A percentile compares a stretch with the other conserved stretches of the same genome.
These are phyloP conservation scores for Rhizophagus sp. DNA, from an alignment of 192 early-diverging fungal genomes.

Conservation along the genomic window DNA sequence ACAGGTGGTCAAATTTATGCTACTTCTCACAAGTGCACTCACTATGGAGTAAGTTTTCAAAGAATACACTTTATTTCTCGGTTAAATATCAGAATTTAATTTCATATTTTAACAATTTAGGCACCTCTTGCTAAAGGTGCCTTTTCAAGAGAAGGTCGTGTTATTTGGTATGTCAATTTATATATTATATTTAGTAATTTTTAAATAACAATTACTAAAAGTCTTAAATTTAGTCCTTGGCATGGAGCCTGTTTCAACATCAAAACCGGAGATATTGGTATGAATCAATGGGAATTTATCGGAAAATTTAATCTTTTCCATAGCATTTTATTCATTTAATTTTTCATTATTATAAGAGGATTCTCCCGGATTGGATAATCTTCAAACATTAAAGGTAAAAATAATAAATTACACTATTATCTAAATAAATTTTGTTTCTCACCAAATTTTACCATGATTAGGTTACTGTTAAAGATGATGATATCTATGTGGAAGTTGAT, in stretches of 20 bases:
- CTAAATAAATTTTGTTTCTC: background rate
- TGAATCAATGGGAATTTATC: background rate
- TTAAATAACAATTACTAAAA: background rate
- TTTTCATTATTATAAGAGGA: conserved; percentile 32
- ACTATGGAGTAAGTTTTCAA: conserved; percentile 33
- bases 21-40: conserved; percentile 37
- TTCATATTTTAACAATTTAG: background rate
- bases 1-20: conserved; percentile 34
- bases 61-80: background rate
- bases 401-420: background rate
- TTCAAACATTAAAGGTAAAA: conserved; percentile 34
- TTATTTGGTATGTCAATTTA: conserved; percentile 33
- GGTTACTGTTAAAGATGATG: conserved; percentile 38
- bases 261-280: conserved; percentile 43
- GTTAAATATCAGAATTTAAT: background rate
- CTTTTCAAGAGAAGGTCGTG: conserved; percentile 36
- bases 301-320: background rate
- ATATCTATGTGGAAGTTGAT: conserved; percentile 42
- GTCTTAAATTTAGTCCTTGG: conserved; percentile 34
- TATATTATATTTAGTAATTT: background rate
- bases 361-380: conserved; percentile 42
- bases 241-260: conserved; percentile 45
- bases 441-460: background rate
- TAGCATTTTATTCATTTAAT: background rate
- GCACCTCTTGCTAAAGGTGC: conserved; percentile 27